Evolutionary conservation across 768 basidiomycete species (phyloP), one percentile per base, ranked within the genome.

Genomic region (Naganishia vishniacii): DNA sequence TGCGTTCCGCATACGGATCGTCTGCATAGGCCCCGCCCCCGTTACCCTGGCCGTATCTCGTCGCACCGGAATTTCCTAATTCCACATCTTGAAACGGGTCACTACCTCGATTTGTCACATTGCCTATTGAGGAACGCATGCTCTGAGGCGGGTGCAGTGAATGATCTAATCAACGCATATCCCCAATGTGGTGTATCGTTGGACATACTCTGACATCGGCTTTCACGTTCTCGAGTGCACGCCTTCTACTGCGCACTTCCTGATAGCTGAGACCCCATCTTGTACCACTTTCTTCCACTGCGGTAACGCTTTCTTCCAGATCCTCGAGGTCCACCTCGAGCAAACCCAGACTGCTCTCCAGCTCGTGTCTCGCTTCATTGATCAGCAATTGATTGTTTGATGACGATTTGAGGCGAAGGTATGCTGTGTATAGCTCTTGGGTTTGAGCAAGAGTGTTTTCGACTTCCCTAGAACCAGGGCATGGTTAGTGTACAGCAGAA

Each of bases 231-330:
- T 80, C 79, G 1, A 97, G 87, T 71, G 94, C 94, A 62, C 81
- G 82, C 62, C 89, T 81, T 66, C 93, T 82, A 61, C 84, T 81
- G 60, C 81, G 80, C 11, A 97, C 88, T 72, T 97, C 91, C 26
- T 78, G 73, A 59, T 88, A 86, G 45, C 86, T 84, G 47, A 98
- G 81, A 7, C 91, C 89, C 75, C 93, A 93, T 78, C 89, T 83
- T 26, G 89, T 86, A 37, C 89, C 91, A 0, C 85, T 87, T 12
- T 84, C 83, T 73, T 94, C 93, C 0, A 95, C 89, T 44, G 91
- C 88, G 75, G 84, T 86, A 46, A 98, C 92, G 71, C 89, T 91
- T 72, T 91, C 90, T 53, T 95, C 92, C n/a, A 98, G 79, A 74
- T 91, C 91, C 65, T 91, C 89, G 25, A 94, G 74, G 78, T 97